Base-by-base conservation (phyloP, 352 stramenopile species). In the Stephanocyclus meneghinianus region DNA sequence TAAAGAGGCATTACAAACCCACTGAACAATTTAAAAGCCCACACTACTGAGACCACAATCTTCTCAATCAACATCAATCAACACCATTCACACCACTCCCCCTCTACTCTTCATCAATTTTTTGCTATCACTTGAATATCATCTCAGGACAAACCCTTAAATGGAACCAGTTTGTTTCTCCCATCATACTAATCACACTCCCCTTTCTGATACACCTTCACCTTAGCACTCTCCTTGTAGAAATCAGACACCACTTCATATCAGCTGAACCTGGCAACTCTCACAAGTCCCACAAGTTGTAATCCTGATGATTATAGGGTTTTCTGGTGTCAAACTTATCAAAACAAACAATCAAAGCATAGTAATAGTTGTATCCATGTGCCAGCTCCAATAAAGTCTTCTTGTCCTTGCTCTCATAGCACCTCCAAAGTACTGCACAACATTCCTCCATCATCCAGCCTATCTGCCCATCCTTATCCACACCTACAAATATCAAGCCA, bases 141-240 rank as follows among this genome's bases (percentile, higher is more conserved):
- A 8, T 50, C 15, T 15, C 44, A 50, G 44, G 15, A 15, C 44
- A 50, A 50, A 8, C 44, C 44, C 44, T 50, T 50, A 50, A 50
- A 50, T 50, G 44, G 44, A 50, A 50, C 44, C 44, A 50, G 44
- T 50, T 15, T 50, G 15, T 50, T 15, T 15, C 15, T 15, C 8
- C 8, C 44, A 15, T 8, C 8, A 15, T 50, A 50, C 15, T 50
- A 8, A 50, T 50, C 44, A 15, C 44, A 15, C 15, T 15, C 15
- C 44, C 44, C 44, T 50, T 50, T 15, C 15, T 50, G 44, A 15
- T 50, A 50, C 15, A 15, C n/a, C n/a, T n/a, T n/a, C n/a, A n/a
- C n/a, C n/a, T n/a, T n/a, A n/a, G n/a, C n/a, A n/a, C n/a, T n/a
- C 44, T 50, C 44, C 44, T 50, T 50, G 44, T 50, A 50, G 44